These are phyloP conservation scores for Grigorovia humatica DNA, from an alignment of 805 yeast genomes.

Conservation along the genomic window DNA sequence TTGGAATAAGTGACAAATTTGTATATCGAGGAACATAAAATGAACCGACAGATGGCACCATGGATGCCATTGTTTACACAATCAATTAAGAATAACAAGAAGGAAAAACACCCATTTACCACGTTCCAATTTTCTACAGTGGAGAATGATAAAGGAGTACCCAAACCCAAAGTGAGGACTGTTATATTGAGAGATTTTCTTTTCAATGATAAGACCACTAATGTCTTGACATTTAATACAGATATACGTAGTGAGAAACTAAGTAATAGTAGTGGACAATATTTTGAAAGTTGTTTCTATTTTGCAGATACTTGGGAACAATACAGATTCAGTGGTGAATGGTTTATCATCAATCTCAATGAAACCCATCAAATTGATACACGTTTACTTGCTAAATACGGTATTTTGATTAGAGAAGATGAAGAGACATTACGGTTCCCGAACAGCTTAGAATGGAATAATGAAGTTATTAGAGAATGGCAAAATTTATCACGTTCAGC, in stretches of 20 bases:
- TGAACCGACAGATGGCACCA: conserved; percentile 46
- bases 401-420: conserved; percentile 2
- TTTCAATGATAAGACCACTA: conserved; percentile 57
- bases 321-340: conserved; percentile 61
- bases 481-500: conserved; percentile 42
- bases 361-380: conserved; percentile 2
- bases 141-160: conserved; percentile 15
- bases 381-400: conserved; percentile 2
- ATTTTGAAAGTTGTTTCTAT: conserved; percentile 70
- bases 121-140: conserved; percentile 63
- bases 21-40: background rate
- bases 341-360: conserved; percentile 35
- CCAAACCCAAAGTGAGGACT: conserved; percentile 59
- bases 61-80: conserved; percentile 63
- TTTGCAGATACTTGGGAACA: conserved; percentile 54
- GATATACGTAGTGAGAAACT: conserved; percentile 62
- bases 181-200: conserved; percentile 66
- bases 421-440: conserved; percentile 5
- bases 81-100: conserved; percentile 38
- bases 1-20: background rate
- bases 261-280: conserved; percentile 39
- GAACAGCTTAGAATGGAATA: conserved; percentile 50
- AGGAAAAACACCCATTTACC: conserved; percentile 36
- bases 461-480: conserved; percentile 60
- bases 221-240: conserved; percentile 58